Evolutionary conservation across 495 filamentous ascomycete genomes (phyloP).

Genomic region (Xylaria longipes): DNA sequence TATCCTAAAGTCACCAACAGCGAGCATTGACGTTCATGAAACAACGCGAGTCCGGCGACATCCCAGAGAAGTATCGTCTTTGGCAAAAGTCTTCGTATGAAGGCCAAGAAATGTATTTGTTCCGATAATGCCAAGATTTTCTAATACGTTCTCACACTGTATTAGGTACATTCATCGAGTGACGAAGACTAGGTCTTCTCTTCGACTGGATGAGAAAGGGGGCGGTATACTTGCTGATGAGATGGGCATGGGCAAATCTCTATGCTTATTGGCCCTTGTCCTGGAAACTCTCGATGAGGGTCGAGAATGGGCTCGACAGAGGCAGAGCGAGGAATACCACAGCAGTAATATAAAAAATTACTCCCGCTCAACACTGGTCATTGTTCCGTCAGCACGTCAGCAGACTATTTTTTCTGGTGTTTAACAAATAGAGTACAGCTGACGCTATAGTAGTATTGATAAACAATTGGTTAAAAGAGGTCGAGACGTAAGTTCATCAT

Average conservation of each 20-base stretch:
- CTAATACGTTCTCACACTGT: background rate
- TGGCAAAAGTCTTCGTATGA: slow-evolving; percentile 30
- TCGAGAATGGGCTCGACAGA: slow-evolving; percentile 52
- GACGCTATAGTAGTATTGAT: background rate
- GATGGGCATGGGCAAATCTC: slow-evolving; percentile 57
- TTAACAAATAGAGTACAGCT: background rate
- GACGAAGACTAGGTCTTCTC: slow-evolving; percentile 31
- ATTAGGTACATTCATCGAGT: slow-evolving; percentile 41
- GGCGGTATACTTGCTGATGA: slow-evolving; percentile 54
- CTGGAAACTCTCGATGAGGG: slow-evolving; percentile 35
- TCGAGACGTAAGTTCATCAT: background rate
- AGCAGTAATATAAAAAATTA: slow-evolving; percentile 16
- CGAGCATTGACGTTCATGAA: slow-evolving; percentile 43
- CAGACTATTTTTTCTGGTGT: background rate
- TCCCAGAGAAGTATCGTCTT: slow-evolving; percentile 36
- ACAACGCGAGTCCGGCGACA: slow-evolving; percentile 40
- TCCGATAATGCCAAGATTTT: background rate
- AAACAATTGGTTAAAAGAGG: slow-evolving; percentile 15
- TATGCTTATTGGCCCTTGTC: slow-evolving; percentile 47
- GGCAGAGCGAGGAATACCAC: background rate
- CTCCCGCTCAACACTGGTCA: slow-evolving; percentile 51
- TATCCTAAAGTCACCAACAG: slow-evolving; percentile 42
- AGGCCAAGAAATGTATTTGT: slow-evolving; percentile 32
- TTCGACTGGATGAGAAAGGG: slow-evolving; percentile 32
- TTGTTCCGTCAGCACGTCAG: slow-evolving; percentile 46